These are phyloP conservation scores for Gloeopeniophorella convolvens DNA, from an alignment of 768 basidiomycete species.

Conservation along the genomic window DNA sequence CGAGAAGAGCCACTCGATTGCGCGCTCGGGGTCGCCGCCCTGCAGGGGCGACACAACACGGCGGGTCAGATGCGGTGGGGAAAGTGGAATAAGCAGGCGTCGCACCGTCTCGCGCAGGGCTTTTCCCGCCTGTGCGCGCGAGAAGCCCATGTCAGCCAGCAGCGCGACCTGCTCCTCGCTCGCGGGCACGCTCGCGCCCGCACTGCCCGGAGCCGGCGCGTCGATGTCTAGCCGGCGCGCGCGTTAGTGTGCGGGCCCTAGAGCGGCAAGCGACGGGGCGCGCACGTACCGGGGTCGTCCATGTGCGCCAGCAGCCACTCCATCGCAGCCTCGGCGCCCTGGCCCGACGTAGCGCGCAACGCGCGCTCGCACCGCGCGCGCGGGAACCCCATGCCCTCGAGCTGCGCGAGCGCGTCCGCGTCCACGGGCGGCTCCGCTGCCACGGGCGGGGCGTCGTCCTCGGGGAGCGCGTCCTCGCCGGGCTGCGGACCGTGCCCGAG, in stretches of 20 bases:
- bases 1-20: conserved; percentile 94
- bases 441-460: too few relatives aligned
- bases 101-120: conserved; percentile 81
- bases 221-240: conserved; percentile 67
- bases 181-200: conserved; percentile 38
- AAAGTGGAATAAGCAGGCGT: conserved; percentile 13
- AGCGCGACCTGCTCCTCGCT: conserved; percentile 62
- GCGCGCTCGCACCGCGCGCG: conserved; percentile 82
- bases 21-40: conserved; percentile 74
- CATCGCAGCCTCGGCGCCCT: conserved; percentile 78
- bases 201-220: conserved; percentile 37
- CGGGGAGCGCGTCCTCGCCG: conserved; percentile 63
- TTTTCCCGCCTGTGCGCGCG: conserved; percentile 71
- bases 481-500: conserved; percentile 65
- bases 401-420: conserved; percentile 60
- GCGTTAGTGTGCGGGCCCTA: neutral
- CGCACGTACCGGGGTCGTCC: conserved; percentile 76
- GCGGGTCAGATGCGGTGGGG: too few relatives aligned
- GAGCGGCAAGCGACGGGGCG: neutral
- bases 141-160: conserved; percentile 93
- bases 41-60: too few relatives aligned
- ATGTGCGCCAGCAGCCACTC: conserved; percentile 93
- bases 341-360: conserved; percentile 77
- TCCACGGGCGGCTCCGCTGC: too few relatives aligned
- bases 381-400: conserved; percentile 92